These are phyloP conservation scores for Daucus carota DNA, from an alignment of 129 eudicot species.

Conservation along the genomic window DNA sequence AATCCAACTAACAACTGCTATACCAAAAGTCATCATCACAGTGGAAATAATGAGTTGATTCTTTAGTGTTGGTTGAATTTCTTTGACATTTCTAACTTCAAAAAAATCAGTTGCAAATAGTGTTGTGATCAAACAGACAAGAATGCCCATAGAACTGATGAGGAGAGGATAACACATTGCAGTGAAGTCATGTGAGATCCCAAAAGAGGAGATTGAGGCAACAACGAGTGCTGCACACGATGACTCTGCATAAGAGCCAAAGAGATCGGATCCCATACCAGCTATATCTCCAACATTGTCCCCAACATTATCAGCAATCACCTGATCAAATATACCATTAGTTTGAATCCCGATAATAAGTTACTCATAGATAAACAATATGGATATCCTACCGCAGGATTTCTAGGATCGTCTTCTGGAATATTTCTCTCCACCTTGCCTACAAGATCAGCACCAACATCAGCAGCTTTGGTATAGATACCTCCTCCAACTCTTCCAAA, in stretches of 20 bases:
- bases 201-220: conserved; percentile 7
- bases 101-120: conserved; percentile 7
- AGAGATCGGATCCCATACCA: conserved; percentile 8
- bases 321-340: background rate
- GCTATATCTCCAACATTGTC: conserved; percentile 11
- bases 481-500: conserved; percentile 10
- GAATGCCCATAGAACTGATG: conserved; percentile 6
- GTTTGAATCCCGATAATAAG: background rate
- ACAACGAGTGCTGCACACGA: conserved; percentile 5
- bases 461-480: conserved; percentile 8
- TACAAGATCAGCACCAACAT: conserved; percentile 12
- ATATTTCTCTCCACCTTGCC: conserved; percentile 7
- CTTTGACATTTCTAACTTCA: conserved; percentile 6
- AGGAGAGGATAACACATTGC: conserved; percentile 10
- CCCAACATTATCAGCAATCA: conserved; percentile 9
- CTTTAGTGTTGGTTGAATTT: conserved; percentile 5
- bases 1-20: background rate
- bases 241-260: conserved; percentile 8
- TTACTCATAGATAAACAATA: background rate
- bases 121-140: conserved; percentile 2
- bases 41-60: conserved; percentile 7
- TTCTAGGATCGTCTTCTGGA: conserved; percentile 4
- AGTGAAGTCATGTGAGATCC: conserved; percentile 3
- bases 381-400: conserved; percentile 1
- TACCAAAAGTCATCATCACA: conserved; percentile 4